phyloP scores from a whole-genome alignment of 2,329 filamentous ascomycete genomes.

The Nannizziopsis barbatae region DNA sequence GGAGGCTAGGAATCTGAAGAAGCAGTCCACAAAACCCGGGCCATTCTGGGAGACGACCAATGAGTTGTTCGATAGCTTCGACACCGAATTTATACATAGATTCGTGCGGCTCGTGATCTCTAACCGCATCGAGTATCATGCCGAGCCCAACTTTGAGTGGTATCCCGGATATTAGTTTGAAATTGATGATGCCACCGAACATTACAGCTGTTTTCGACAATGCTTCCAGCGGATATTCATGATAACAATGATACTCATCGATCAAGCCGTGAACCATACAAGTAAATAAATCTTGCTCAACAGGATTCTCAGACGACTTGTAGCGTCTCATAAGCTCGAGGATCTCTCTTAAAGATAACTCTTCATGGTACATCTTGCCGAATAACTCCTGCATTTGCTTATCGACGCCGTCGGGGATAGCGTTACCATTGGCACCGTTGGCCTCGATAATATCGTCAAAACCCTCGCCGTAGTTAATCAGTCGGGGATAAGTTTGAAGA shows the following conservation, averaged over 20 bases:
- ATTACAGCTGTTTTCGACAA: conserved; percentile 90
- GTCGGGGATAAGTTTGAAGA: conserved; percentile 79
- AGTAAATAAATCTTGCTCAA: conserved; percentile 88
- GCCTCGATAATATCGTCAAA: conserved; percentile 83
- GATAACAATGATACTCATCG: conserved; percentile 92
- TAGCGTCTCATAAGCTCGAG: conserved; percentile 74
- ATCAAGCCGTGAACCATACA: conserved; percentile 98
- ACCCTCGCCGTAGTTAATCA: conserved; percentile 93
- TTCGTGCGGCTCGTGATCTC: conserved; percentile 68
- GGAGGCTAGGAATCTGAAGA: conserved; percentile 67
- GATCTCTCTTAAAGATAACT: conserved; percentile 74
- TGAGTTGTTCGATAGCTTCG: conserved; percentile 83
- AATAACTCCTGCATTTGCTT: conserved; percentile 95
- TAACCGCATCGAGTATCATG: conserved; percentile 94
- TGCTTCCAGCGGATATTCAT: conserved; percentile 91
- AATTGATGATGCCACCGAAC: conserved; percentile 92
- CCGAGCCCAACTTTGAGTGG: conserved; percentile 87
- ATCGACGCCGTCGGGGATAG: conserved; percentile 66
- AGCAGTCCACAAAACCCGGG: conserved; percentile 86
- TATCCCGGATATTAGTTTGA: conserved; percentile 78
- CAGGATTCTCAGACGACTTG: conserved; percentile 71
- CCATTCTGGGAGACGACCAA: conserved; percentile 78
- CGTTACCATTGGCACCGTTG: conserved; percentile 72
- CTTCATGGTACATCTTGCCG: conserved; percentile 92
- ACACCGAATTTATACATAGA: conserved; percentile 98